These are phyloP conservation scores for Candida coquimbonensis DNA, from an alignment of 805 yeast genomes.

Conservation along the genomic window DNA sequence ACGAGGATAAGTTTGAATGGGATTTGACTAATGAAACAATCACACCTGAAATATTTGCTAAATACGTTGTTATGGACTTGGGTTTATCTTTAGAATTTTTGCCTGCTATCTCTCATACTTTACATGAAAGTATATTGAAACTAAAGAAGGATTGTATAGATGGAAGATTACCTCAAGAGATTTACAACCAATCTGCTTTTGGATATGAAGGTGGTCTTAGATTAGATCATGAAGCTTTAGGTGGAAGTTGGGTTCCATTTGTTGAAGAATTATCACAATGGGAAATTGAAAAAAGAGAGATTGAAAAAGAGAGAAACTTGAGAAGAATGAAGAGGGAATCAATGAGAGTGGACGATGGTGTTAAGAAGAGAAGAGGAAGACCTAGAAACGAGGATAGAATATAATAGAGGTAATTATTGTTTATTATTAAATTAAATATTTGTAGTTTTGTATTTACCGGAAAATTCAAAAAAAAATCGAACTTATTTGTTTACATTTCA, in stretches of 20 bases:
- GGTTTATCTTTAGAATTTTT: slow-evolving; percentile 81
- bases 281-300: slow-evolving; percentile 92
- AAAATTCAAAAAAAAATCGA: too few relatives aligned
- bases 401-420: not conserved
- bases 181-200: slow-evolving; percentile 53
- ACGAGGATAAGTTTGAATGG: slow-evolving; percentile 95
- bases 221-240: slow-evolving; percentile 68
- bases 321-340: slow-evolving; percentile 92
- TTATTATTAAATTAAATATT: too few relatives aligned
- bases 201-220: slow-evolving; percentile 62
- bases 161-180: slow-evolving; percentile 45
- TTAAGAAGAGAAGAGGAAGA: slow-evolving; percentile 30
- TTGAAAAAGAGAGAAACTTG: slow-evolving; percentile 86
- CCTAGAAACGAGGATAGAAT: slow-evolving; percentile 26
- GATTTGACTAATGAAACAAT: slow-evolving; percentile 47
- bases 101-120: slow-evolving; percentile 81
- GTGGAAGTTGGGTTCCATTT: slow-evolving; percentile 80
- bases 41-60: slow-evolving; percentile 77
- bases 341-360: slow-evolving; percentile 57
- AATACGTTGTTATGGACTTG: slow-evolving; percentile 72
- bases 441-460: too few relatives aligned
- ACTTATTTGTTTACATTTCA: too few relatives aligned
- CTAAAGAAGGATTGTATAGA: slow-evolving; percentile 80
- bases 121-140: slow-evolving; percentile 72
- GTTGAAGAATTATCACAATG: slow-evolving; percentile 82